phyloP scores from a whole-genome alignment of 2,329 filamentous ascomycete genomes.

The Lecanicillium sp. region DNA sequence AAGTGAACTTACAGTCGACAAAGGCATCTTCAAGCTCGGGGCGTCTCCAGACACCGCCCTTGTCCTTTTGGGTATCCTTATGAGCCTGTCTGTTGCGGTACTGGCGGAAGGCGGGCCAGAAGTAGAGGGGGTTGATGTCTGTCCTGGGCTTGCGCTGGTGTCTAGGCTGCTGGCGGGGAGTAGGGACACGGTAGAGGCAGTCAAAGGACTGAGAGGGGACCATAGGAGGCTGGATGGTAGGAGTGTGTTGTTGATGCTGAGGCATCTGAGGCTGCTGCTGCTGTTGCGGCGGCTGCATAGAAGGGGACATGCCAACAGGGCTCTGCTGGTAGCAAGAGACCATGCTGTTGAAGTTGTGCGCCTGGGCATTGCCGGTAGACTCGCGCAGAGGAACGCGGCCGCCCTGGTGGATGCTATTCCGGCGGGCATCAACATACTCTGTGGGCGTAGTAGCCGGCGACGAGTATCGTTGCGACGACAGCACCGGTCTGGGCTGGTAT shows the following conservation, averaged over 20 bases:
- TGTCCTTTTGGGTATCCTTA: slow-evolving; percentile 52
- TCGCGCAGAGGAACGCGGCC: slow-evolving; percentile 42
- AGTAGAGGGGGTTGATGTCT: slow-evolving; percentile 51
- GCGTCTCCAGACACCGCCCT: slow-evolving; percentile 45
- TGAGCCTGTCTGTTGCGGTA: slow-evolving; percentile 59
- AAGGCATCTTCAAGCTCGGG: slow-evolving; percentile 58
- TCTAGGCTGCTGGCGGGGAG: slow-evolving; percentile 27
- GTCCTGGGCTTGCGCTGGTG: slow-evolving; percentile 27
- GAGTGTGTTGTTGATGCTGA: slow-evolving; percentile 14
- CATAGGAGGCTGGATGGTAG: slow-evolving; percentile 42
- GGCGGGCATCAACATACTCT: slow-evolving; percentile 39
- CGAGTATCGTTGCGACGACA: slow-evolving; percentile 44
- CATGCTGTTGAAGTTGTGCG: slow-evolving; percentile 31
- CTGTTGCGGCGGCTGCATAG: slow-evolving; percentile 20
- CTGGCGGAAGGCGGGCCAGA: slow-evolving; percentile 54
- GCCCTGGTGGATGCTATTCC: slow-evolving; percentile 25
- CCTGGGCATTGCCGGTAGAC: slow-evolving; percentile 44
- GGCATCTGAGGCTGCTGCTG: too few species aligned
- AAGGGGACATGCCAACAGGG: slow-evolving; percentile 33
- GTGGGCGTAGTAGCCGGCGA: slow-evolving; percentile 26
- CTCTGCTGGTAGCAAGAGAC: slow-evolving; percentile 37
- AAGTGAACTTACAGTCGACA: slow-evolving; percentile 48
- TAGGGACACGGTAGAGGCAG: slow-evolving; percentile 29
- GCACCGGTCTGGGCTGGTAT: slow-evolving; percentile 36
- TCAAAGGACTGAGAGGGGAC: slow-evolving; percentile 42